Evolutionary conservation across 768 basidiomycete species (phyloP).

Genomic region (Gloeophyllum trabeum): DNA sequence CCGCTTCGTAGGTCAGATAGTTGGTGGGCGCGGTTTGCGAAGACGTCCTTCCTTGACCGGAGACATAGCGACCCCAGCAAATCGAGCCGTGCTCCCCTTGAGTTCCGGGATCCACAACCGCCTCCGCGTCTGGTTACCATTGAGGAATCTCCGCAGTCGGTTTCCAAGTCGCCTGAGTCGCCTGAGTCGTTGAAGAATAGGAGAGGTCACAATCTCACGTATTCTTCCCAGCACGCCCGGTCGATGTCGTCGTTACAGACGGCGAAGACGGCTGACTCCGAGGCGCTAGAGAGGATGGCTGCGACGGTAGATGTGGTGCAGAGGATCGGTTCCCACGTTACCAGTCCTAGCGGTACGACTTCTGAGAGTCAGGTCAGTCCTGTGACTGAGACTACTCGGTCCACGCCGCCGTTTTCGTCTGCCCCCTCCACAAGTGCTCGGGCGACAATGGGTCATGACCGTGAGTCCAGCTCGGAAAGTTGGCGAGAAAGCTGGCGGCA

Average conservation of each 20-base stretch:
- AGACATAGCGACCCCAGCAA: conserved; percentile 26
- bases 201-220: conserved; percentile 6
- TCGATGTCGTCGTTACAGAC: conserved; percentile 38
- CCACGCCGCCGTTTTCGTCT: too few relatives aligned
- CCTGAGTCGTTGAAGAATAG: conserved; percentile 2
- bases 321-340: conserved; percentile 12
- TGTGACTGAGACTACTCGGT: too few relatives aligned
- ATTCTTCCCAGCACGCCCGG: conserved; percentile 18
- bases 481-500: too few relatives aligned
- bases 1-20: conserved; percentile 56
- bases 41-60: conserved; percentile 53
- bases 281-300: conserved; percentile 53
- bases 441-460: not conserved
- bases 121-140: conserved; percentile 54
- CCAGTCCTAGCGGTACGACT: conserved; percentile 4
- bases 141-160: conserved; percentile 35
- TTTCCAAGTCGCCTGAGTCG: conserved; percentile 6
- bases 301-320: conserved; percentile 64
- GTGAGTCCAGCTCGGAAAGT: not conserved
- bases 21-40: conserved; percentile 73
- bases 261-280: conserved; percentile 56
- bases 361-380: too few relatives aligned
- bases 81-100: conserved; percentile 15
- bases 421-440: too few relatives aligned
- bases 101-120: conserved; percentile 76